A percentile compares a stretch with the other conserved stretches of the same genome.
Conservation (phyloP, 225 moss, liverwort and hornwort species). For the Pleurozium schreberi region DNA sequence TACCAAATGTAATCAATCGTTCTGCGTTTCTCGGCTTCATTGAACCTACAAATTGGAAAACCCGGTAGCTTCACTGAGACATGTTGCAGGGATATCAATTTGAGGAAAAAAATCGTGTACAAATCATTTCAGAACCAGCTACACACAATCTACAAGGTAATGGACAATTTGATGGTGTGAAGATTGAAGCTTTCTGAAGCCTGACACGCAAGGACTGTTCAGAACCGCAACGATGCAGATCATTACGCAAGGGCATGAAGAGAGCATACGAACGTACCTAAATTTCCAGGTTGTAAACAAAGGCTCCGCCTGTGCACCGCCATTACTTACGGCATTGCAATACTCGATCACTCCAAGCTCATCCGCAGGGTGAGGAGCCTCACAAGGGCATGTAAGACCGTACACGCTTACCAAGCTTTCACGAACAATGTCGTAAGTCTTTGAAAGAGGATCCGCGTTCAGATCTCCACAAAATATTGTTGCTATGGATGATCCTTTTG, state of each 20-base stretch:
- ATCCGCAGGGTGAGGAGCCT: constrained; percentile 7
- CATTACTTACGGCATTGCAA: constrained; percentile 19
- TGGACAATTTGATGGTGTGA: not conserved
- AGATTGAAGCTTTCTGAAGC: not conserved
- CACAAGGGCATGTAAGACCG: constrained; percentile 21
- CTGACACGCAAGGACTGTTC: not conserved
- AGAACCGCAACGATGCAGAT: not conserved
- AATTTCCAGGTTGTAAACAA: constrained; percentile 72
- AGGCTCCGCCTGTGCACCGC: constrained; percentile 38
- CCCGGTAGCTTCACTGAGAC: not conserved
- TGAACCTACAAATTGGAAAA: constrained; percentile 21
- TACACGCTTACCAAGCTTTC: constrained; percentile 53
- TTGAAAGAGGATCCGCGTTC: constrained; percentile 47
- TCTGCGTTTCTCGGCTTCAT: constrained; percentile 41
- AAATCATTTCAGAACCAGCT: not conserved
- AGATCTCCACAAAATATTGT: constrained; percentile 63
- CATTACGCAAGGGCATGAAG: not conserved
- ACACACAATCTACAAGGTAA: not conserved
- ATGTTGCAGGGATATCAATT: not conserved
- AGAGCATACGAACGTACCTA: constrained; percentile 7
- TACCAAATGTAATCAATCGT: constrained; percentile 74
- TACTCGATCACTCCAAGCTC: constrained; percentile 8
- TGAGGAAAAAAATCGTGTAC: not conserved
- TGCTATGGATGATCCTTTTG: constrained; percentile 5
- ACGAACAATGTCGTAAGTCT: constrained; percentile 24